Percentiles rank a stretch among this genome's conserved stretches.
Conservation (phyloP, 805 yeast genomes). For the Candida insectalens region DNA sequence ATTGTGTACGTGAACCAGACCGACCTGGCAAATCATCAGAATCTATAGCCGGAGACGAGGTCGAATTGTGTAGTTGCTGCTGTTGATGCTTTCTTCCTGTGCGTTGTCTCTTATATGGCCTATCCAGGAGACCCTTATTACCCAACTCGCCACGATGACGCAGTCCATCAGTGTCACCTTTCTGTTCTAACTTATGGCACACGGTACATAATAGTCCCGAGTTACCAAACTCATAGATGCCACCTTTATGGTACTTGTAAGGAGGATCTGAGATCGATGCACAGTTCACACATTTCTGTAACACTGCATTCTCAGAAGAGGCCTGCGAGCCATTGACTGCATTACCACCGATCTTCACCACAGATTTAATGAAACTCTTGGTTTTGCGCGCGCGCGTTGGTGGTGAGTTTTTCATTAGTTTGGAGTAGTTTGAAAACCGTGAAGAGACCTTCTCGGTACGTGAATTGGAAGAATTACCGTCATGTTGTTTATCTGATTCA, state of each 20-base stretch:
- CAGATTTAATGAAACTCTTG: slow-evolving; percentile 21
- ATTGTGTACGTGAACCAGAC: not conserved
- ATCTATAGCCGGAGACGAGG: not conserved
- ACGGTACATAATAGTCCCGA: slow-evolving; percentile 23
- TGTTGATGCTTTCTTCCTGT: not conserved
- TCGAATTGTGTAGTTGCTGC: not conserved
- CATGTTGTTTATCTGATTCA: slow-evolving; percentile 18
- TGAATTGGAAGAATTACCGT: slow-evolving; percentile 2
- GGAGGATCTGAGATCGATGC: slow-evolving; percentile 20
- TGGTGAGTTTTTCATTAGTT: slow-evolving; percentile 13
- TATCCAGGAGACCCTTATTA: slow-evolving; percentile 22
- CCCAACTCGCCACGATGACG: slow-evolving; percentile 25
- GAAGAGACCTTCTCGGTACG: slow-evolving; percentile 19
- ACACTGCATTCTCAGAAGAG: slow-evolving; percentile 1
- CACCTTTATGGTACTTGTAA: slow-evolving; percentile 23
- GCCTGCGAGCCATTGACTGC: slow-evolving; percentile 7
- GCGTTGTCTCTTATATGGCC: slow-evolving; percentile 15
- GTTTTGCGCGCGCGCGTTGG: slow-evolving; percentile 23
- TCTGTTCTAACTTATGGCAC: slow-evolving; percentile 18
- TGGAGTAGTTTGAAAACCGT: slow-evolving; percentile 22
- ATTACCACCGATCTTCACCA: slow-evolving; percentile 22
- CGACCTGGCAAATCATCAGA: slow-evolving; percentile 1
- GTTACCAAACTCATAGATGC: slow-evolving; percentile 25
- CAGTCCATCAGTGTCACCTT: slow-evolving; percentile 14
- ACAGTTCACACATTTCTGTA: slow-evolving; percentile 23